phyloP scores from a whole-genome alignment of 495 filamentous ascomycete species.

The Penicillium nucicola region DNA sequence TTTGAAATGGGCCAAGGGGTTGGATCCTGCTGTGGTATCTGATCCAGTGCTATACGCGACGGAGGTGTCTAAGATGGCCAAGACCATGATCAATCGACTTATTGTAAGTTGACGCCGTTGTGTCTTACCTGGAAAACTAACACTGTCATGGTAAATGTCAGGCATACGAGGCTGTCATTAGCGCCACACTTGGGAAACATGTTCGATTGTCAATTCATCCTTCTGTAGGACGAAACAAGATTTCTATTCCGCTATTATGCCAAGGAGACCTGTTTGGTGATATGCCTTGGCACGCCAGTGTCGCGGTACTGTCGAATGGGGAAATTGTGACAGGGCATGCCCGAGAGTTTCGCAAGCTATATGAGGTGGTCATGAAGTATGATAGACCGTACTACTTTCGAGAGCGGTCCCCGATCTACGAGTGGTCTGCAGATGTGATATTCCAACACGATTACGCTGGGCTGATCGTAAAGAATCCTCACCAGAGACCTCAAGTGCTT shows the following conservation, averaged over 20 bases:
- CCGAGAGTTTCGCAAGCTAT: conserved; percentile 1
- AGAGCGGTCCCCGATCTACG: background rate
- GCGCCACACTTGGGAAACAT: background rate
- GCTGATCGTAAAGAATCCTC: background rate
- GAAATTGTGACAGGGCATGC: background rate
- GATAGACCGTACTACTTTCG: conserved; percentile 4
- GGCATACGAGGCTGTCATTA: conserved; percentile 6
- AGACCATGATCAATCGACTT: conserved; percentile 5
- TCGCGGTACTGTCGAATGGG: conserved; percentile 4
- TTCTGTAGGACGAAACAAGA: conserved; percentile 3
- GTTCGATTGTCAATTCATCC: conserved; percentile 5
- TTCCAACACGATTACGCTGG: conserved; percentile 4
- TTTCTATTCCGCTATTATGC: conserved; percentile 1
- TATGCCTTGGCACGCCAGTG: conserved; percentile 7
- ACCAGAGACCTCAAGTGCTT: background rate
- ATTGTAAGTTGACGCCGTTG: background rate
- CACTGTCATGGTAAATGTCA: background rate
- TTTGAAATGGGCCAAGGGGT: conserved; percentile 5
- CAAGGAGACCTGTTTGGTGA: conserved; percentile 4
- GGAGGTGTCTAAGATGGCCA: background rate
- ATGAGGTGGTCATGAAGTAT: conserved; percentile 3
- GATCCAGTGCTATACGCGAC: conserved; percentile 1
- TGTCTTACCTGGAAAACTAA: background rate
- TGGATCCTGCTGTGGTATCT: conserved; percentile 1
- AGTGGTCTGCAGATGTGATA: conserved; percentile 3